phyloP scores from a whole-genome alignment of 192 early-diverging fungal species.

The Mortierella hygrophila region DNA sequence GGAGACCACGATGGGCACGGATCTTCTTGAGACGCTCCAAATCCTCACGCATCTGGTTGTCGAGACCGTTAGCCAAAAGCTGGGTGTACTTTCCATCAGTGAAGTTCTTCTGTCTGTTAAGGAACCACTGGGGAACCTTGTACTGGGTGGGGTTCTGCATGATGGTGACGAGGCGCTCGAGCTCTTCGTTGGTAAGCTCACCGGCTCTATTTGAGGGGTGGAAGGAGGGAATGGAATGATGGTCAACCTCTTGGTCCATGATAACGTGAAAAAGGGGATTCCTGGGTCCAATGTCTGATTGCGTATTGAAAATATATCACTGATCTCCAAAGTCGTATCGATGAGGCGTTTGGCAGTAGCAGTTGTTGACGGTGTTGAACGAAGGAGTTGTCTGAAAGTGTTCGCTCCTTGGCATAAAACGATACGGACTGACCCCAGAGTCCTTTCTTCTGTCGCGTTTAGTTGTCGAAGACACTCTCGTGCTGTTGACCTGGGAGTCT shows the following conservation, averaged over 20 bases:
- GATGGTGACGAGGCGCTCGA: conserved; percentile 98
- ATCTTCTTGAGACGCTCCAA: conserved; percentile 99
- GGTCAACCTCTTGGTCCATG: not conserved
- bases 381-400: too few species aligned
- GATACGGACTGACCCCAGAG: too few species aligned
- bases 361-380: too few species aligned
- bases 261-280: not conserved
- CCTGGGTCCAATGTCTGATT: not conserved
- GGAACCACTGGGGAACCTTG: conserved; percentile 99
- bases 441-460: too few species aligned
- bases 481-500: not conserved
- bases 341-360: too few species aligned
- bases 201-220: conserved; percentile 77
- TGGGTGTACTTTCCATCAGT: conserved; percentile 96
- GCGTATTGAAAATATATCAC: too few species aligned
- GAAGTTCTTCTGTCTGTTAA: conserved; percentile 99
- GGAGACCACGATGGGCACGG: conserved; percentile 98
- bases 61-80: conserved; percentile 93
- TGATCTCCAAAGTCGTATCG: too few species aligned
- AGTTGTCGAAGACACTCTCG: too few species aligned
- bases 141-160: conserved; percentile 99
- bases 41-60: conserved; percentile 99
- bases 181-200: conserved; percentile 97
- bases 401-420: too few species aligned
- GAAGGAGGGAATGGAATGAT: not conserved